Base-by-base conservation (phyloP, 306 rosid genomes). In the Sesbania bispinosa region DNA sequence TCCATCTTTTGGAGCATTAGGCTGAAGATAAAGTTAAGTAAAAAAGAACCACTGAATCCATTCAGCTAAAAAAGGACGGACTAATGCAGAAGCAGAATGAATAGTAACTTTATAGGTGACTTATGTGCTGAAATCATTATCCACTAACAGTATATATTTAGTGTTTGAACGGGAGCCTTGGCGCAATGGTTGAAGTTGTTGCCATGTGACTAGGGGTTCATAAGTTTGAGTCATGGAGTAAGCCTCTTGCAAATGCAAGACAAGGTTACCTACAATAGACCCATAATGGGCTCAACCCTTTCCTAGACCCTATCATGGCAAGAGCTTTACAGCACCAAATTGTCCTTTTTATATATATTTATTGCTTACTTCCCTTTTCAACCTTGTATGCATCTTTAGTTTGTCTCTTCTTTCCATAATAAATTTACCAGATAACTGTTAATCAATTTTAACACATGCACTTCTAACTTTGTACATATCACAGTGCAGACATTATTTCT, bases 1-100 rank as follows among this genome's bases (percentile, higher is more conserved):
- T 15, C 13, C 46, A 36, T 53, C 55, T 3, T 30, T 29, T 59
- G 26, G 38, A 19, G 32, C 18, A 46, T 46, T 35, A 46, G 46
- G 67, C 18, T 46, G 27, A 76, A 13, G n/a, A 24, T 57, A 35
- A 16, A 53, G 15, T 2, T 16, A 9, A 48, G 30, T 10, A 2
- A 8, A 18, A 42, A 50, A 13, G 29, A 16, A 7, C 23, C 1
- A 23, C 1, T 0, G 21, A n/a, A 27, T 10, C 6, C 43, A 26
- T 65, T 65, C 10, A 65, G 58, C 58, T n/a, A n/a, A 15, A 24
- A 35, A 43, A 65, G 42, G 19, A 8, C 27, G 7, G 0, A 4
- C 41, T 35, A 36, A 70, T 14, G 65, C 8, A 38, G 54, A 68
- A 52, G 15, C 62, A 51, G 38, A 26, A 71, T 39, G 57, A 71